A percentile compares a stretch with the other conserved stretches of the same genome.
Evolutionary conservation across 2,329 filamentous ascomycete genomes (phyloP).

Genomic region (Corniculantispora saksenae): DNA sequence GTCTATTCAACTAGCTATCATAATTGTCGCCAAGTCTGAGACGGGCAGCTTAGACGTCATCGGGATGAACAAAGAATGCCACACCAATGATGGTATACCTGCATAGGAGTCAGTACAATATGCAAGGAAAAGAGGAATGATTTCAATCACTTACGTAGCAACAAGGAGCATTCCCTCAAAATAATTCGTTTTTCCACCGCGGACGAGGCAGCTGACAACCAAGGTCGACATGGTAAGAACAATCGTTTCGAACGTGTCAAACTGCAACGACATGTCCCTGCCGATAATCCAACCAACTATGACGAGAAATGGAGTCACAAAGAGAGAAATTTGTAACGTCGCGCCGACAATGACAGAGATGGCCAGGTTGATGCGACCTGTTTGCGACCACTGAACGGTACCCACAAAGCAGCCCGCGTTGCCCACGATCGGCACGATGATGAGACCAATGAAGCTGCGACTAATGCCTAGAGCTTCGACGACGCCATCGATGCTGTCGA

Average conservation of each 20-base stretch:
- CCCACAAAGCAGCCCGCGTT: conserved; percentile 23
- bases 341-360: conserved; percentile 24
- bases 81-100: conserved; percentile 18
- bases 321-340: conserved; percentile 25
- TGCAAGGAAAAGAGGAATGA: no score
- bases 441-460: conserved; percentile 24
- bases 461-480: conserved; percentile 22
- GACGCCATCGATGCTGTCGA: conserved; percentile 26
- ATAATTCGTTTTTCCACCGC: conserved; percentile 23
- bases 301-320: conserved; percentile 23
- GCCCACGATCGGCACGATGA: conserved; percentile 24
- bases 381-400: conserved; percentile 23
- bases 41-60: neutral
- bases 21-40: neutral
- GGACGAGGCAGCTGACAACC: conserved; percentile 24
- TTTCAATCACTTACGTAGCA: conserved; percentile 18
- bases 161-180: conserved; percentile 23
- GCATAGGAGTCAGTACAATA: neutral
- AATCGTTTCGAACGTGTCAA: conserved; percentile 24
- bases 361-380: conserved; percentile 23
- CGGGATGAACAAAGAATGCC: conserved; percentile 15
- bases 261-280: conserved; percentile 23
- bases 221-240: conserved; percentile 24
- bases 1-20: neutral
- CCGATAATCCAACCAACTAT: conserved; percentile 21